These are phyloP conservation scores for Fusarium decemcellulare DNA, from an alignment of 2,329 filamentous ascomycete genomes.

Conservation along the genomic window DNA sequence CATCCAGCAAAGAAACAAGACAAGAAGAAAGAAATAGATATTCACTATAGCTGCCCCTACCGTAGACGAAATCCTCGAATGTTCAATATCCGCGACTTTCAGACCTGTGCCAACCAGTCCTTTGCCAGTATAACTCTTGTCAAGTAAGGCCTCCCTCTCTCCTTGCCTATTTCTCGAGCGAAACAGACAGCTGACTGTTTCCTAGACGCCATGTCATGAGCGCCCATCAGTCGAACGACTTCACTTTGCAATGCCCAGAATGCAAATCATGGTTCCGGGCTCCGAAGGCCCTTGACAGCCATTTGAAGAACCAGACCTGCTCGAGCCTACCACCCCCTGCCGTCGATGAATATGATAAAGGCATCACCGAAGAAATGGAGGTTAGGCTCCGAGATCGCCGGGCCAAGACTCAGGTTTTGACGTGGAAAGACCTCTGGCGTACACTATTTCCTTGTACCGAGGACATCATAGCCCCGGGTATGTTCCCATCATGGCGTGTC, in stretches of 20 bases:
- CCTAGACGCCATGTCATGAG: background rate
- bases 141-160: no score
- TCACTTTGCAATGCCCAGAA: background rate
- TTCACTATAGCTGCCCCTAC: background rate
- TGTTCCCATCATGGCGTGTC: no score
- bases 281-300: background rate
- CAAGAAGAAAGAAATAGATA: background rate
- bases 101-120: background rate
- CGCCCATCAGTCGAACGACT: background rate
- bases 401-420: background rate
- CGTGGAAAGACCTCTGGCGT: background rate
- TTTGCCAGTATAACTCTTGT: background rate
- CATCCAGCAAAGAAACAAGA: no score
- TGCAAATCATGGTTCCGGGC: background rate
- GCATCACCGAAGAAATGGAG: background rate
- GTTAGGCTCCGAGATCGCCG: background rate
- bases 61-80: background rate
- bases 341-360: background rate
- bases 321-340: background rate
- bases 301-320: background rate
- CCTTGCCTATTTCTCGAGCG: no score
- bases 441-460: background rate
- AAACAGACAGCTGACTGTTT: rapidly evolving
- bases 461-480: background rate
- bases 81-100: conserved; percentile 1